Evolutionary conservation across 148 eudicot species (phyloP), one percentile per base, ranked within the genome.

Genomic region (Linanthus parryae): DNA sequence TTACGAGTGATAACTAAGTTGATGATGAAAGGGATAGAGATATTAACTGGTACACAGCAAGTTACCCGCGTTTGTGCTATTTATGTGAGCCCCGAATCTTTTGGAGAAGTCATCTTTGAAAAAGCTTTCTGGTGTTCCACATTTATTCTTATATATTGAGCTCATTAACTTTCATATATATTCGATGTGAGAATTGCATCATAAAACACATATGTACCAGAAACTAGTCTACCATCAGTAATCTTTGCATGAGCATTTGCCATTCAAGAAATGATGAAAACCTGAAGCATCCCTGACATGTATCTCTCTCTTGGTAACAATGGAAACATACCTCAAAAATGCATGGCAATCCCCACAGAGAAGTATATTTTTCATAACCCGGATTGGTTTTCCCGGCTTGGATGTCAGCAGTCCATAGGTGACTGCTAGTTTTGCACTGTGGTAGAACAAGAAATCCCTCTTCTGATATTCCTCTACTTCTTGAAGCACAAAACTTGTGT

Each of bases 311-410:
- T 62, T 79, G 51, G 85, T 77, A 54, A 92, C 74, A 48, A 74
- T 46, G 1, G 98, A 84, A 30, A 77, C 88, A 30, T 79, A 66
- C 70, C 84, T 91, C 39, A 92, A 68, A 50, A 87, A 92, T 46
- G 78, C 71, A 66, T 92, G 96, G 68, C 96, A 92, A 53, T 92
- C 98, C 14, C 98, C 90, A 66, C 98, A 92, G 14, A 92, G 64
- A 62, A 56, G 62, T 25, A 87, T 67, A 42, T 79, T 92, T 73
- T 92, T 92, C 50, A 75, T 66, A 22, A 92, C 90, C 40, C 77
- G 67, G 42, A 92, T 42, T 9, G 81, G 73, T 55, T 66, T 75
- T 35, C 79, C 77, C 16, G 66, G 75, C 66, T 35, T 62, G 18
- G 73, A 75, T 58, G 36, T 71, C 34, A 92, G 44, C 49, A 92